A percentile compares a stretch with the other conserved stretches of the same genome.
Conservation (phyloP, 306 rosid genomes). For the Myrica gale region DNA sequence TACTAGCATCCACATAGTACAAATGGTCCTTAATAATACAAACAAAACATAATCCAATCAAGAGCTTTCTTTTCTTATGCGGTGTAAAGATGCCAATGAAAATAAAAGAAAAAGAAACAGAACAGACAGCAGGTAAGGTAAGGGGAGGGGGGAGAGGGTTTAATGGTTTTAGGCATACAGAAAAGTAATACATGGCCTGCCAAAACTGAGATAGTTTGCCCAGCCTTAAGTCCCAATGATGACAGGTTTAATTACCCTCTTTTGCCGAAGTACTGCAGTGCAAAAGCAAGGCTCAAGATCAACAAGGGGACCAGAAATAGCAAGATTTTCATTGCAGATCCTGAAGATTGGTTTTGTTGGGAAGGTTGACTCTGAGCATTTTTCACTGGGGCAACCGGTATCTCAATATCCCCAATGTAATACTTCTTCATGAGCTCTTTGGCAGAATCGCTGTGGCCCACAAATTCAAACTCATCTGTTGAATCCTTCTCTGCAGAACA, state of each 20-base stretch:
- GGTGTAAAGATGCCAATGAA: too few relatives aligned
- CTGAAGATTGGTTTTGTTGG: constrained; percentile 43
- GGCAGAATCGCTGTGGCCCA: constrained; percentile 76
- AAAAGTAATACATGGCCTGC: too few relatives aligned
- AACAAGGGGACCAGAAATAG: constrained; percentile 61
- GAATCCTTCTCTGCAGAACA: constrained; percentile 72
- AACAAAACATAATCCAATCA: too few relatives aligned
- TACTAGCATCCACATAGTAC: too few relatives aligned
- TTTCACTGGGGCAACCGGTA: constrained; percentile 46
- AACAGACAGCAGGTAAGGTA: too few relatives aligned
- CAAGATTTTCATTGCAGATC: constrained; percentile 41
- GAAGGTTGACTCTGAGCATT: constrained; percentile 19
- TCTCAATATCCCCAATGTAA: constrained; percentile 62
- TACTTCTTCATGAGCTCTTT: constrained; percentile 53
- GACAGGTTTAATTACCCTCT: constrained; percentile 28
- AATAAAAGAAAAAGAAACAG: too few relatives aligned
- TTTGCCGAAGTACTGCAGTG: constrained; percentile 53
- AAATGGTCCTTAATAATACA: too few relatives aligned
- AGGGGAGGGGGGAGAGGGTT: too few relatives aligned
- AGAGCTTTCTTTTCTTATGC: too few relatives aligned
- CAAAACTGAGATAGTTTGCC: background rate
- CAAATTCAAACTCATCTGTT: constrained; percentile 77
- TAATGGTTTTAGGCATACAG: too few relatives aligned
- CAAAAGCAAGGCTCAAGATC: constrained; percentile 59
- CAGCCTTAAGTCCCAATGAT: constrained; percentile 23